phyloP scores from a whole-genome alignment of 345 rosid genomes.

The Erucastrum elatum region DNA sequence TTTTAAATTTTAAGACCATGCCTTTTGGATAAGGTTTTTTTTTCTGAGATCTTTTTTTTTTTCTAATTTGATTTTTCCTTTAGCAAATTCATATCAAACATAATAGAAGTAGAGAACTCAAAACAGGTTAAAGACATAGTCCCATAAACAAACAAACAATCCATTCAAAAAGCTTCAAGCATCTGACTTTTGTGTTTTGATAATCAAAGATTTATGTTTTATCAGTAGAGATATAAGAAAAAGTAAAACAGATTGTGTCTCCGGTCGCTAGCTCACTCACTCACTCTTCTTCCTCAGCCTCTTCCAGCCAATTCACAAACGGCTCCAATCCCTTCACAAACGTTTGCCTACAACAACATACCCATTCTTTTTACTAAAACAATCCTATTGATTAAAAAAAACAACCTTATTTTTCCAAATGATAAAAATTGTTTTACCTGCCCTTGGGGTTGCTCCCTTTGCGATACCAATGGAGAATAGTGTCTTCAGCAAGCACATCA shows the following conservation, averaged over 20 bases:
- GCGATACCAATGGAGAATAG: slow-evolving; percentile 84
- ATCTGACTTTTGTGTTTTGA: not conserved
- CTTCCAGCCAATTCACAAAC: slow-evolving; percentile 96
- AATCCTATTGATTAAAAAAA: not conserved
- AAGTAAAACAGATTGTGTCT: not conserved
- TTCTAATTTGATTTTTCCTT: not conserved
- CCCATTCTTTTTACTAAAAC: not conserved
- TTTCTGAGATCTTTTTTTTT: not conserved
- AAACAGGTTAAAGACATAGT: not conserved
- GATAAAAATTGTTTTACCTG: slow-evolving; percentile 43
- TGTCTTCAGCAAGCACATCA: slow-evolving; percentile 98
- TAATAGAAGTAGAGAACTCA: not conserved
- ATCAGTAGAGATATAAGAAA: not conserved
- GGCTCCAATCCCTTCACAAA: slow-evolving; percentile 95
- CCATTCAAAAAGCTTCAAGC: not conserved
- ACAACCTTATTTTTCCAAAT: not conserved
- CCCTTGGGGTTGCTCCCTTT: slow-evolving; percentile 92
- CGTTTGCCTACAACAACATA: slow-evolving; percentile 60
- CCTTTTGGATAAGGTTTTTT: slow-evolving; percentile 33
- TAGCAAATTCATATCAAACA: not conserved
- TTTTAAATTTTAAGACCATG: not conserved
- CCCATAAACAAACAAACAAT: slow-evolving; percentile 8
- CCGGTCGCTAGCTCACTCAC: not conserved
- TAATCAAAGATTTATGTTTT: slow-evolving; percentile 1
- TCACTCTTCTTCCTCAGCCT: slow-evolving; percentile 95